These are phyloP conservation scores for Dictyostelium firmibasis DNA, from an alignment of 78 protist genomes.

Conservation along the genomic window DNA sequence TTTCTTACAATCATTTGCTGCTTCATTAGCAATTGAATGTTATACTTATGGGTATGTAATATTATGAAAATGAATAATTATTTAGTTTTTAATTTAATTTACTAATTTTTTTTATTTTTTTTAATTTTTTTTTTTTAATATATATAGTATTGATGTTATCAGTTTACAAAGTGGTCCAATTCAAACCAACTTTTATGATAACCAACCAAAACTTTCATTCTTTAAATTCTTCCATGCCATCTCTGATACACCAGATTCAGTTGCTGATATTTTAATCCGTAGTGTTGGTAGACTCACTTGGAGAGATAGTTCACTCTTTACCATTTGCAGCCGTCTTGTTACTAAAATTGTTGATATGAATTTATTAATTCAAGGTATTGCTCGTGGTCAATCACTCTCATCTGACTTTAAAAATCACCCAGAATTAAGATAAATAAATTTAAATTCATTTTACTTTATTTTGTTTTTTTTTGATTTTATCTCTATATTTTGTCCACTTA, in stretches of 20 bases:
- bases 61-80: neutral
- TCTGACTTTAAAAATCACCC: conserved; percentile 78
- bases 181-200: conserved; percentile 75
- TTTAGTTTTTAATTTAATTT: no score
- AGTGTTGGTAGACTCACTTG: conserved; percentile 71
- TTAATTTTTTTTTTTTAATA: no score
- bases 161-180: conserved; percentile 73
- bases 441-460: neutral
- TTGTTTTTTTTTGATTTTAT: neutral
- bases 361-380: conserved; percentile 50
- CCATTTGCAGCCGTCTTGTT: conserved; percentile 24
- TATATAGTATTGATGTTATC: conserved; percentile 54
- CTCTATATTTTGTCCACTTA: neutral
- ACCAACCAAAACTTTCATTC: conserved; percentile 57
- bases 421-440: conserved; percentile 60
- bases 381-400: conserved; percentile 55
- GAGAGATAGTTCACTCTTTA: conserved; percentile 71
- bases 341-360: conserved; percentile 67
- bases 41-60: conserved; percentile 48
- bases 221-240: conserved; percentile 73
- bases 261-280: conserved; percentile 51
- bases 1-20: conserved; percentile 56
- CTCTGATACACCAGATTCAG: conserved; percentile 76
- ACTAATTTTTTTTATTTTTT: neutral
- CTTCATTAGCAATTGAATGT: conserved; percentile 69